Evolutionary conservation across 371 early-diverging fungal species (phyloP), one percentile per base, ranked within the genome.

Genomic region (Haplosporangium sp.): DNA sequence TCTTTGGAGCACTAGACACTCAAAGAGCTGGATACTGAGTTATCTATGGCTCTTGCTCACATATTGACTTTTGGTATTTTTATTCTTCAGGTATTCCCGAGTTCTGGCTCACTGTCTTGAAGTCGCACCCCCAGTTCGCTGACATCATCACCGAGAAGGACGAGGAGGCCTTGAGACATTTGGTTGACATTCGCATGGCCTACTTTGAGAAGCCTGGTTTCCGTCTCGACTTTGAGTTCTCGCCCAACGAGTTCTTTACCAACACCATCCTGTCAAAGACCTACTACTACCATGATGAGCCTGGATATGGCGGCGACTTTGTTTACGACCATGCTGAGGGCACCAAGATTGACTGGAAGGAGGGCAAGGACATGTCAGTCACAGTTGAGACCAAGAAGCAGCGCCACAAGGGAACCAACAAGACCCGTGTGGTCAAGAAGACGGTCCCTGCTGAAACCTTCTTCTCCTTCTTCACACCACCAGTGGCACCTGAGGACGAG

Each of bases 381-480:
- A 95, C 89, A 10, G 86, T 95, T 61, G 97, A 96, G 83, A 90
- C 94, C 74, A 96, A 94, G 89, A 98, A 95, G 85, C 98, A 98
- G 88, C 94, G 98, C 69, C 95, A 97, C 86, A 96, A 96, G 91
- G 90, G 84, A 50, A 96, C 96, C 83, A 97, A 97, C 90, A 95
- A 96, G 89, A 95, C 96, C 42, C 95, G 98, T 65, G 92, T 96
- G 56, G 94, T 98, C 81, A 96, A 95, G 88, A 95, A 93, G 75
- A 93, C 94, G 21, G 94, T 95, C 29, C 96, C 96, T 29, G 86
- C 92, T 42, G 92, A 93, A 50, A 92, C 98, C 57, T 98, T 98
- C 92, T 98, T 98, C 87, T 83, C 86, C 57, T 97, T 96, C 90
- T 98, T 98, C 86, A 88, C 76, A 50, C 94, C 97, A 18, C 93